Conservation (phyloP, 805 yeast genomes). For the Metschnikowia santaceciliae region DNA sequence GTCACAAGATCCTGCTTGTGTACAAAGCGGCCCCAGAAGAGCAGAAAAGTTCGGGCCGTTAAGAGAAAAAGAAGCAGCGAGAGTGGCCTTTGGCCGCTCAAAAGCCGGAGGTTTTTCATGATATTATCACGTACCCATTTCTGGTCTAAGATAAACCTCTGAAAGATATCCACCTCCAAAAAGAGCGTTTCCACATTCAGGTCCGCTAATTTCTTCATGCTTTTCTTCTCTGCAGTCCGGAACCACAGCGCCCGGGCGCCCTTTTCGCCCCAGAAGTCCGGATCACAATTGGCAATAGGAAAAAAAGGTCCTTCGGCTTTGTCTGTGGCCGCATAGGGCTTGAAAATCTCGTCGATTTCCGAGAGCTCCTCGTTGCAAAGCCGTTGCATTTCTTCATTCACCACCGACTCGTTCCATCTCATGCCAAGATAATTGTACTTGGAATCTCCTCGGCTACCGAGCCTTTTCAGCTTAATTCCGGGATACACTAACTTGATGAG, state of each 20-base stretch:
- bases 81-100: background rate
- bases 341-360: conserved; percentile 28
- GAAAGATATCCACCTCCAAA: background rate
- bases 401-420: conserved; percentile 35
- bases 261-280: background rate
- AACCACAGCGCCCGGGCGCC: background rate
- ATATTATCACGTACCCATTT: conserved; percentile 1
- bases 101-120: background rate
- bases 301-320: background rate
- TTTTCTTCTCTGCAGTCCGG: background rate
- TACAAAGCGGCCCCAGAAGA: background rate
- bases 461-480: conserved; percentile 31
- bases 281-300: background rate
- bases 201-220: background rate
- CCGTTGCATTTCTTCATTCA: conserved; percentile 25
- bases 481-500: conserved; percentile 40
- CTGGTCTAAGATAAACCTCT: background rate
- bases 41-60: background rate
- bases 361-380: conserved; percentile 32
- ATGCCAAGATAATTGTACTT: conserved; percentile 41
- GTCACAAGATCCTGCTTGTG: conserved; percentile 1
- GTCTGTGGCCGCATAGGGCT: background rate
- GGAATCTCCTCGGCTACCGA: conserved; percentile 43
- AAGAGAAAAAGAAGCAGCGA: background rate
- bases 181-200: background rate